These are phyloP conservation scores for Actinidia chinensis DNA, from an alignment of 179 eudicot genomes.

Conservation along the genomic window DNA sequence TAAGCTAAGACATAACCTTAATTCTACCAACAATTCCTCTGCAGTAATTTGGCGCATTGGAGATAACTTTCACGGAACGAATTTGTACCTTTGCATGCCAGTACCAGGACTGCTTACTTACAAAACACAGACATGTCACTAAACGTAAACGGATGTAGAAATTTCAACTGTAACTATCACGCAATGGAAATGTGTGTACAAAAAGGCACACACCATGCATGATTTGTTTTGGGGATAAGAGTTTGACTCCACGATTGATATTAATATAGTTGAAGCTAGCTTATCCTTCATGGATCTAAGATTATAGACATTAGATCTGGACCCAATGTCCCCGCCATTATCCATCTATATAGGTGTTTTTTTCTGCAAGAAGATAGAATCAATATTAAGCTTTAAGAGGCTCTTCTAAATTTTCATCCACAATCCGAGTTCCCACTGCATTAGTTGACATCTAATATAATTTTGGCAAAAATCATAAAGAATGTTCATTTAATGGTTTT, in stretches of 20 bases:
- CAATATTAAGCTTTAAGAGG: too few species aligned
- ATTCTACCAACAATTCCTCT: not conserved
- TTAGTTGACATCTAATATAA: not conserved
- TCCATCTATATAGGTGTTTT: too few species aligned
- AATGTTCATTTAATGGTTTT: too few species aligned
- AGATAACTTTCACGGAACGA: not conserved
- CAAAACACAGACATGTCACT: not conserved
- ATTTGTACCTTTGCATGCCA: constrained; percentile 1
- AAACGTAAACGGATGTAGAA: not conserved
- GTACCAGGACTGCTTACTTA: not conserved
- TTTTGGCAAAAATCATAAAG: not conserved
- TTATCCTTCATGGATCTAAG: too few species aligned
- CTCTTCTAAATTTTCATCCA: not conserved
- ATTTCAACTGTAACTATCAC: not conserved
- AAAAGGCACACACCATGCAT: too few species aligned
- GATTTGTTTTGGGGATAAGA: not conserved
- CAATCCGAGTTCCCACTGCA: not conserved
- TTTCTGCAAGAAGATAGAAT: too few species aligned
- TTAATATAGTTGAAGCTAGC: too few species aligned
- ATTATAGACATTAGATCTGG: too few species aligned
- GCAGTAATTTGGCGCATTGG: not conserved
- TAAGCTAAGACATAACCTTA: too few species aligned
- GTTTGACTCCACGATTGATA: not conserved
- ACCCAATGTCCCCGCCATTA: too few species aligned
- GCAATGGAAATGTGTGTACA: too few species aligned